phyloP scores from a whole-genome alignment of 495 filamentous ascomycete genomes.

The Amphirosellinia nigrospora region DNA sequence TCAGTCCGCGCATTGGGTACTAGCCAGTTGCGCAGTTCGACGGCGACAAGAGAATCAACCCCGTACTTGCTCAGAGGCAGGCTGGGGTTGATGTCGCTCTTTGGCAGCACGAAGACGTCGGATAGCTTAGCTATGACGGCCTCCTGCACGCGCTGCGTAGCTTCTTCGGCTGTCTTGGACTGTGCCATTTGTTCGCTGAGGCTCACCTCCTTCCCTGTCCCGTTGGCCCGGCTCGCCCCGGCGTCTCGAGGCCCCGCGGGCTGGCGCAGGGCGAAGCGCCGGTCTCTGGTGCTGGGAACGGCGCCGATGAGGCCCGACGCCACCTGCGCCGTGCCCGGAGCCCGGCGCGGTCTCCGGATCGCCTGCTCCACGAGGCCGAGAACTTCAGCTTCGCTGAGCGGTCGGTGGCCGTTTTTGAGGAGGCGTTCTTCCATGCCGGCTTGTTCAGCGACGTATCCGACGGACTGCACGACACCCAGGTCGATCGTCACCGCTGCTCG shows the following conservation, averaged over 20 bases:
- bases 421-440: neutral
- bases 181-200: too few species aligned
- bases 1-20: neutral
- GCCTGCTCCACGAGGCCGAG: neutral
- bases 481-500: constrained; percentile 52
- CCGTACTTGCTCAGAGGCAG: constrained; percentile 38
- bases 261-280: too few species aligned
- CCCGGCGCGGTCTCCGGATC: neutral
- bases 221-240: too few species aligned
- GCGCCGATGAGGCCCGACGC: neutral
- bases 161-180: too few species aligned
- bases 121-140: constrained; percentile 30
- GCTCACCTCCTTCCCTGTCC: too few species aligned
- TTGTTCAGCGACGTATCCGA: constrained; percentile 34
- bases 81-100: constrained; percentile 35
- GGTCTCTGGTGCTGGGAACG: too few species aligned
- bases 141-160: neutral
- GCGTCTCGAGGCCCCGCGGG: too few species aligned
- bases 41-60: constrained; percentile 47
- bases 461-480: constrained; percentile 50
- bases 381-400: neutral
- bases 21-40: constrained; percentile 46
- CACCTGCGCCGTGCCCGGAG: neutral
- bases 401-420: neutral
- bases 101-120: constrained; percentile 33